Conservation (phyloP, 805 yeast genomes). For the Trichomonascus vanleenenianus region DNA sequence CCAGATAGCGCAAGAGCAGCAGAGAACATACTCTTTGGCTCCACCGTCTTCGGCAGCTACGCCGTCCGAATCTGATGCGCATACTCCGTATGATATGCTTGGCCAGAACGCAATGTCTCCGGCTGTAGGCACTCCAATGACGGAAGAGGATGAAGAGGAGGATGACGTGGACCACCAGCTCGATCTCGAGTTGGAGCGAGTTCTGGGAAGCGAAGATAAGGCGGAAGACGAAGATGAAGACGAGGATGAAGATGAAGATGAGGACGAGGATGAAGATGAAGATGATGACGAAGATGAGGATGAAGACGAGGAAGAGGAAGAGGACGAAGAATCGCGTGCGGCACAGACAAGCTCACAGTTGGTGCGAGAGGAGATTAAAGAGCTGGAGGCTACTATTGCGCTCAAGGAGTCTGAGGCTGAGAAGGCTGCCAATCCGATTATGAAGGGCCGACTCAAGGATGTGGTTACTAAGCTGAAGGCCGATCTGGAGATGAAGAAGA, state of each 20-base stretch:
- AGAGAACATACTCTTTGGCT: conserved; percentile 14
- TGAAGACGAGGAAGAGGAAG: conserved; percentile 46
- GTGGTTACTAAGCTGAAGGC: conserved; percentile 69
- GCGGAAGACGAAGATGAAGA: conserved; percentile 41
- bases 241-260: conserved; percentile 45
- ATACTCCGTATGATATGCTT: conserved; percentile 27
- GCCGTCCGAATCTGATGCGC: conserved; percentile 19
- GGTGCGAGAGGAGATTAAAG: conserved; percentile 76
- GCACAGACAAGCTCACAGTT: conserved; percentile 54
- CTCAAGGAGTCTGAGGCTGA: conserved; percentile 66
- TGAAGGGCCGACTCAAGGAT: conserved; percentile 78
- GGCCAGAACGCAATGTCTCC: conserved; percentile 5
- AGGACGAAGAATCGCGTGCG: conserved; percentile 43
- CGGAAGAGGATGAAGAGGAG: conserved; percentile 20
- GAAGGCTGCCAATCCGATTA: conserved; percentile 67
- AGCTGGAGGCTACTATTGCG: conserved; percentile 67
- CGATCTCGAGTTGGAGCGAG: conserved; percentile 29
- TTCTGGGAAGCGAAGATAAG: conserved; percentile 30
- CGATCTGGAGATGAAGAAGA: conserved; percentile 73
- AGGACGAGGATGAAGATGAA: conserved; percentile 48
- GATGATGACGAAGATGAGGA: conserved; percentile 46
- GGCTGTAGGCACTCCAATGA: conserved; percentile 13
- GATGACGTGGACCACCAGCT: conserved; percentile 21
- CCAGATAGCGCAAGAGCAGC: conserved; percentile 20
- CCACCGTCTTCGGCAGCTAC: conserved; percentile 8